Evolutionary conservation across 306 rosid species (phyloP), one percentile per base, ranked within the genome.

Genomic region (Rubus idaeus): DNA sequence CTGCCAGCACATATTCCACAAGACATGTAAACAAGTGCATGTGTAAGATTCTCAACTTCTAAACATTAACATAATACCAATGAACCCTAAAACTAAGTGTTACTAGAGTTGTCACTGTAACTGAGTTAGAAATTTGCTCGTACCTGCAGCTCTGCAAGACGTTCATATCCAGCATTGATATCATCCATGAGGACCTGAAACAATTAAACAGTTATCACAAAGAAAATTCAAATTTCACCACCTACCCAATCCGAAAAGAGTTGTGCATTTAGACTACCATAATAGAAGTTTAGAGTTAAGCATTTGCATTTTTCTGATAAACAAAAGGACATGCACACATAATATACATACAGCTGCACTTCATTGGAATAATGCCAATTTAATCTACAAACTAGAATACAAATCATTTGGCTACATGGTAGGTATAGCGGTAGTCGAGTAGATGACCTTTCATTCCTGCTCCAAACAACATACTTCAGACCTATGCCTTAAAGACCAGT

Each of bases 61-160:
- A 71, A 71, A 51, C 75, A 71, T 26, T 70, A 26, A 30, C 35
- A 14, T 16, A 14, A 17, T 20, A 70, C 10, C 44, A 16, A 70
- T 16, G 47, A 30, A 26, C 39, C 16, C 75, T 71, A 71, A 39
- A 71, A 17, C 14, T 35, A 35, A 26, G 30, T 52, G 75, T 35
- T 35, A 26, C 12, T 10, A 68, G 6, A 41, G 14, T 21, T 23
- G 73, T 12, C 4, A 5, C 26, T 1, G 44, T 23, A 49, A 70
- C 40, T 47, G 39, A 70, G 17, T 7, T 16, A 64, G 70, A 47
- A 53, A 72, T 52, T 56, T 63, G 75, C 50, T 75, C 77, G 71
- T 58, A 91, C 98, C 98, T 91, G 97, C 73, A 91, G 81, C 78
- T 91, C 97, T 35, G 96, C 92, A 61, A 91, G 97, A 77, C 98